phyloP scores from a whole-genome alignment of 1,284 basidiomycete genomes.

The Ganoderma boninense region DNA sequence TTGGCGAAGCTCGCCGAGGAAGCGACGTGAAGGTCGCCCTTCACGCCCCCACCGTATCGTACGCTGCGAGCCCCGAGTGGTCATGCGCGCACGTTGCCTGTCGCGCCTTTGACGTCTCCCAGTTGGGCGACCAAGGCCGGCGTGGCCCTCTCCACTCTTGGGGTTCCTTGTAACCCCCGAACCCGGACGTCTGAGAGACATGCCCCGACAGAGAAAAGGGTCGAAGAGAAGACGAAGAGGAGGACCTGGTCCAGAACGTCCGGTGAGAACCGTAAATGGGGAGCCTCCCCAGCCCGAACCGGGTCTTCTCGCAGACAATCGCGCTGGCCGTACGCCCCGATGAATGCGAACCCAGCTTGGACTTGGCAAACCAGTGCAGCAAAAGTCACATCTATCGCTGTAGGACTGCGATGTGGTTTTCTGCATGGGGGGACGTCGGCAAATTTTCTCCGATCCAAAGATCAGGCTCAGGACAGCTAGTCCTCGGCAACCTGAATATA shows the following conservation, averaged over 20 bases:
- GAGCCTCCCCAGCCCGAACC: neutral
- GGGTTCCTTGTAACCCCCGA: neutral
- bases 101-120: neutral
- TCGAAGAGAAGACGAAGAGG: neutral
- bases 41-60: constrained; percentile 1
- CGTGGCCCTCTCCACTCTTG: neutral
- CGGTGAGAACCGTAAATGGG: neutral
- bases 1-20: neutral
- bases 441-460: too few species aligned
- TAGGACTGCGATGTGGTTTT: too few species aligned
- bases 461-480: too few species aligned
- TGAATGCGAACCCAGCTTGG: neutral
- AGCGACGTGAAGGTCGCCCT: constrained; percentile 7
- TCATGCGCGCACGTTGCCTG: neutral
- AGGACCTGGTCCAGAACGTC: neutral
- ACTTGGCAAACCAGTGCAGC: neutral
- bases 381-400: too few species aligned
- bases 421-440: too few species aligned
- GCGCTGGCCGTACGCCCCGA: neutral
- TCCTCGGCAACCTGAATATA: too few species aligned
- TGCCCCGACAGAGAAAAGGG: neutral
- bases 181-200: neutral
- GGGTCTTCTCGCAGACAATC: neutral
- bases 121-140: neutral
- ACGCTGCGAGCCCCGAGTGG: neutral